Percentiles rank a stretch among this genome's conserved stretches.
These are phyloP conservation scores for Sungouiozyma intestinalis DNA, from an alignment of 805 yeast genomes.

Conservation along the genomic window DNA sequence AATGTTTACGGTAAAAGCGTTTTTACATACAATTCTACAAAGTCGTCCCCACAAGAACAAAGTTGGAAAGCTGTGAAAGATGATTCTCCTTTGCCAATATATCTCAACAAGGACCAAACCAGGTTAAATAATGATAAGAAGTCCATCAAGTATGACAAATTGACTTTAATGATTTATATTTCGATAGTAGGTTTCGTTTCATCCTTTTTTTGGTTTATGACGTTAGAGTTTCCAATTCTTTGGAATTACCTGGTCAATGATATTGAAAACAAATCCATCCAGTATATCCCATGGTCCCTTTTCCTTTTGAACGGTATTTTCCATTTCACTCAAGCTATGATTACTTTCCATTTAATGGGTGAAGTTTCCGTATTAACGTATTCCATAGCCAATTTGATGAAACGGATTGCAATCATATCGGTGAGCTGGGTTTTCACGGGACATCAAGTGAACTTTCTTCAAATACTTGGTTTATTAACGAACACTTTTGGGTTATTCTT, in stretches of 20 bases:
- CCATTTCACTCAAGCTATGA: slow-evolving; percentile 69
- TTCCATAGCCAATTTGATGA: slow-evolving; percentile 79
- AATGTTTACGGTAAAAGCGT: slow-evolving; percentile 80
- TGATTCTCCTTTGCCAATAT: slow-evolving; percentile 15
- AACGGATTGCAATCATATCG: slow-evolving; percentile 74
- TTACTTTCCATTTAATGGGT: slow-evolving; percentile 74
- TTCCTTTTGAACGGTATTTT: slow-evolving; percentile 59
- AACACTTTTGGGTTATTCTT: slow-evolving; percentile 49
- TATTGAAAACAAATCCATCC: slow-evolving; percentile 15
- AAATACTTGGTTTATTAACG: slow-evolving; percentile 39
- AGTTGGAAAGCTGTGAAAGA: slow-evolving; percentile 2
- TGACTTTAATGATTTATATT: slow-evolving; percentile 72
- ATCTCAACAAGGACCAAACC: slow-evolving; percentile 2
- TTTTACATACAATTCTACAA: slow-evolving; percentile 37
- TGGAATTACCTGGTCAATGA: slow-evolving; percentile 11
- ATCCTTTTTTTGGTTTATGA: slow-evolving; percentile 65
- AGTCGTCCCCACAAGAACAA: slow-evolving; percentile 1
- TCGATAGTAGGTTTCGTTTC: slow-evolving; percentile 61
- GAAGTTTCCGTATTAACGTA: slow-evolving; percentile 76
- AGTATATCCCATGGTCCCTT: slow-evolving; percentile 36
- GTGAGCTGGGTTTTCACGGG: slow-evolving; percentile 63
- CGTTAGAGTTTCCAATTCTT: slow-evolving; percentile 43
- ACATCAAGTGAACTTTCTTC: slow-evolving; percentile 36
- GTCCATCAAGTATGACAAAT: slow-evolving; percentile 53
- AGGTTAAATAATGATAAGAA: background rate